Conservation (phyloP, 1,284 basidiomycete genomes). For the Sanghuangporus baumii region DNA sequence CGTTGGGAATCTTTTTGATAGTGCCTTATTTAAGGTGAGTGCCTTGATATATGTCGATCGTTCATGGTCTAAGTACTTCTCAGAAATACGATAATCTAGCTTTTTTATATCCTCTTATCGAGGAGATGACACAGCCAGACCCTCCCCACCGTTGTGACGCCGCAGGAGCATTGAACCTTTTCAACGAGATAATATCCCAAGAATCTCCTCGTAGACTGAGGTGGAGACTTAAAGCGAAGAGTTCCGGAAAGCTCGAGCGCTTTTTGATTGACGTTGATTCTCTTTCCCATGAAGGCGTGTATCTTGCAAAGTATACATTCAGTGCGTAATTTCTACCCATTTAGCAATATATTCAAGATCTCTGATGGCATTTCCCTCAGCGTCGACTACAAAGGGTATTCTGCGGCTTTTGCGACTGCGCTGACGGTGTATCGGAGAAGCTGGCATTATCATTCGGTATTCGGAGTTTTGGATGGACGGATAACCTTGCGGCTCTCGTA, state of each 20-base stretch:
- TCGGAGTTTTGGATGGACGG: too few species aligned
- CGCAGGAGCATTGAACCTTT: neutral
- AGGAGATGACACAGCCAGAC: conserved; percentile 18
- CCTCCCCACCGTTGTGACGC: neutral
- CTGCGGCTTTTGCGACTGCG: too few species aligned
- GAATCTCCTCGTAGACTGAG: neutral
- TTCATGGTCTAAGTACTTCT: neutral
- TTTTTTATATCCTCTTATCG: conserved; percentile 23
- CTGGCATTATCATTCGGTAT: too few species aligned
- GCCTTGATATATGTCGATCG: neutral
- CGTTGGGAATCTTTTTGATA: conserved; percentile 4
- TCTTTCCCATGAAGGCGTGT: neutral
- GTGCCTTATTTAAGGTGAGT: neutral
- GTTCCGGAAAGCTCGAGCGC: neutral
- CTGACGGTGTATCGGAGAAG: too few species aligned
- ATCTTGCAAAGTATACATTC: too few species aligned
- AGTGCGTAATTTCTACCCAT: too few species aligned
- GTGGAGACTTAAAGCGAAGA: neutral
- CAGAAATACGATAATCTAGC: conserved; percentile 22
- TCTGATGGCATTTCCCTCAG: too few species aligned
- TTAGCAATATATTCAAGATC: too few species aligned
- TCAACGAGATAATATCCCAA: neutral
- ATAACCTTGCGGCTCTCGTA: too few species aligned
- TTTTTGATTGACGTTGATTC: neutral
- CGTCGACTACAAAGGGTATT: too few species aligned